A percentile compares a stretch with the other conserved stretches of the same genome.
Conservation (phyloP, 2,329 filamentous ascomycete genomes). For the Zymoseptoria pseudotritici region DNA sequence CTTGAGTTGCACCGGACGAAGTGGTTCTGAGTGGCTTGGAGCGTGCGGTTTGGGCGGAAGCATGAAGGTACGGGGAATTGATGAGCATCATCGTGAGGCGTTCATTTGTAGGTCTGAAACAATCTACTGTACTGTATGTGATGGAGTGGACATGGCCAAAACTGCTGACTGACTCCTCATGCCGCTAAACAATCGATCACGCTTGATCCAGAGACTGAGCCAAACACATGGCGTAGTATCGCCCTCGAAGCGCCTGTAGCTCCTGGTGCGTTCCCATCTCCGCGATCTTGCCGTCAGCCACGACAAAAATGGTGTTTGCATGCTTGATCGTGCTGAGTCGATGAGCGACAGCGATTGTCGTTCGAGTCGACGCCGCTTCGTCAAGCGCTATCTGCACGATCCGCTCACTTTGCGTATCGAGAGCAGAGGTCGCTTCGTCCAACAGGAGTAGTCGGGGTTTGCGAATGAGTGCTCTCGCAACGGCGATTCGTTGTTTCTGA, state of each 20-base stretch:
- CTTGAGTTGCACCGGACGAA: too few species aligned
- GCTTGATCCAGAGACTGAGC: conserved; percentile 35
- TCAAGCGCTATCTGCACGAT: conserved; percentile 64
- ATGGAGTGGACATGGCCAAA: background rate
- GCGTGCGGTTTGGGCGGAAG: too few species aligned
- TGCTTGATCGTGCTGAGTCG: conserved; percentile 33
- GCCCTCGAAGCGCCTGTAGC: conserved; percentile 31
- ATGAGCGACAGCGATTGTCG: conserved; percentile 38
- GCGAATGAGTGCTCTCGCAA: conserved; percentile 49
- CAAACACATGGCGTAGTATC: conserved; percentile 40
- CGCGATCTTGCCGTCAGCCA: conserved; percentile 32
- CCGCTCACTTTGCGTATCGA: conserved; percentile 61
- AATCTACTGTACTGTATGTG: background rate
- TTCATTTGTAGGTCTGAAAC: background rate
- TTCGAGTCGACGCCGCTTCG: conserved; percentile 32
- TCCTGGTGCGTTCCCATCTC: conserved; percentile 36
- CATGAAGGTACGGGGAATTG: background rate
- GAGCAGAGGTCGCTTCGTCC: conserved; percentile 52
- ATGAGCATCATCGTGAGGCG: background rate
- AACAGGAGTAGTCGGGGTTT: conserved; percentile 48
- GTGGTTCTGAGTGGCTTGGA: too few species aligned
- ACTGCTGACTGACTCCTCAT: background rate
- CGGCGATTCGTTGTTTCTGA: conserved; percentile 50
- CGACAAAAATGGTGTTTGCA: conserved; percentile 36
- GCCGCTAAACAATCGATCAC: background rate